Evolutionary conservation across 257 asterid species (phyloP).

Genomic region (Perilla frutescens): DNA sequence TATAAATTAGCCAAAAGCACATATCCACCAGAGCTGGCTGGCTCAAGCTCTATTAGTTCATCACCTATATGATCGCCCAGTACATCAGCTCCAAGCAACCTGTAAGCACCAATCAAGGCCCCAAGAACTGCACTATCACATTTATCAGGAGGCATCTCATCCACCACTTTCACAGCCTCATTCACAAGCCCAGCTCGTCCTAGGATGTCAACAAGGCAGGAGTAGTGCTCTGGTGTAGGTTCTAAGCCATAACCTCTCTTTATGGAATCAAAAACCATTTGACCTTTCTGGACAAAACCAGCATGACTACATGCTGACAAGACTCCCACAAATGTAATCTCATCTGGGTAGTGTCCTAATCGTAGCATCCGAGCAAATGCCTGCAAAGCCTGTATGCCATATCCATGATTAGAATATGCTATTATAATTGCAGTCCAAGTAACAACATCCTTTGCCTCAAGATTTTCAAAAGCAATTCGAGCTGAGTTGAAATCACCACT

Average conservation of each 20-base stretch:
- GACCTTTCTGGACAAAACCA: conserved; percentile 66
- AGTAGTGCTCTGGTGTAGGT: conserved; percentile 57
- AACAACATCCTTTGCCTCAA: conserved; percentile 59
- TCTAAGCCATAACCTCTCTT: conserved; percentile 53
- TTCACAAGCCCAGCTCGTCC: conserved; percentile 51
- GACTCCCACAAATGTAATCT: conserved; percentile 56
- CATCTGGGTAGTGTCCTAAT: conserved; percentile 57
- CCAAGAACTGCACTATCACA: conserved; percentile 63
- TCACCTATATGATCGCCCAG: conserved; percentile 49
- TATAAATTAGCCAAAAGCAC: conserved; percentile 55
- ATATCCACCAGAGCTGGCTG: conserved; percentile 56
- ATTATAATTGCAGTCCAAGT: conserved; percentile 67
- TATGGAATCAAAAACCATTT: conserved; percentile 60
- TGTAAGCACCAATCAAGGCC: conserved; percentile 62
- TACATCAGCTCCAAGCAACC: conserved; percentile 55
- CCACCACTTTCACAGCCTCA: conserved; percentile 55
- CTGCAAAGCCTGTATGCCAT: conserved; percentile 56
- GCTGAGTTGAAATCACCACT: conserved; percentile 66
- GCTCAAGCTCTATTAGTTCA: conserved; percentile 60
- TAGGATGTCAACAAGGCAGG: conserved; percentile 48
- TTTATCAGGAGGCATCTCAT: conserved; percentile 59
- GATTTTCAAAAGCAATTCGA: conserved; percentile 46
- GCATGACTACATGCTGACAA: conserved; percentile 75
- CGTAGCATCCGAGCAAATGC: conserved; percentile 59
- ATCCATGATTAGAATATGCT: conserved; percentile 66